phyloP scores from a whole-genome alignment of 257 asterid genomes.

The Solanum pennellii region DNA sequence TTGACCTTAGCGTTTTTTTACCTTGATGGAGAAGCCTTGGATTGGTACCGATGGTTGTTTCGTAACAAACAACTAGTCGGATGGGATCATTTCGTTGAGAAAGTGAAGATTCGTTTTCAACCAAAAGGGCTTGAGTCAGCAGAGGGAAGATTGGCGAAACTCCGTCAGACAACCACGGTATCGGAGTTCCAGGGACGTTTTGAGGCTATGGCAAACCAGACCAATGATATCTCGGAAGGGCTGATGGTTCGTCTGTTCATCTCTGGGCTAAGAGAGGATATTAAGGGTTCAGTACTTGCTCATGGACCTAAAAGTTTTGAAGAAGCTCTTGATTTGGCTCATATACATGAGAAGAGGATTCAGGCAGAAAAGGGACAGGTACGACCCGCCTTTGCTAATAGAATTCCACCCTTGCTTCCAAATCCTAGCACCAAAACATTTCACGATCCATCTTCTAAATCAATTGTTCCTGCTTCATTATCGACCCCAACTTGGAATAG shows the following conservation, averaged over 20 bases:
- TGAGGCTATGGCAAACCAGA: neutral
- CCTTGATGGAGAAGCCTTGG: neutral
- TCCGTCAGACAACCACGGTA: neutral
- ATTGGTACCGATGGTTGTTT: neutral
- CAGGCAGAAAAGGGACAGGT: neutral
- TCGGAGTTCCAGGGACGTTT: neutral
- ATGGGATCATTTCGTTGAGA: neutral
- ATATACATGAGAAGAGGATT: neutral
- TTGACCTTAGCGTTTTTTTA: neutral
- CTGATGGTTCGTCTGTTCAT: neutral
- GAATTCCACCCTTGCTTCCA: neutral
- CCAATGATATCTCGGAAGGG: neutral
- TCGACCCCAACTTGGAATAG: neutral
- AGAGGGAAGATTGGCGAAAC: neutral
- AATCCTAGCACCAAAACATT: neutral
- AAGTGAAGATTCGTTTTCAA: neutral
- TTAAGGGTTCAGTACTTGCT: neutral
- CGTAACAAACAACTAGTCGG: too few relatives aligned
- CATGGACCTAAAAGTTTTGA: neutral
- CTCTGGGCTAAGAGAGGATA: neutral
- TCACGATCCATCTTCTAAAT: neutral
- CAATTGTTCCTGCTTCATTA: neutral
- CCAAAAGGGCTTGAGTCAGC: neutral
- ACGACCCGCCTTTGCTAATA: neutral
- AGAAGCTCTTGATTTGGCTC: neutral